Percentiles rank a stretch among this genome's conserved stretches.
Conservation (phyloP, 1,139 yeast species). For the Suhomyces bolitotheri region DNA sequence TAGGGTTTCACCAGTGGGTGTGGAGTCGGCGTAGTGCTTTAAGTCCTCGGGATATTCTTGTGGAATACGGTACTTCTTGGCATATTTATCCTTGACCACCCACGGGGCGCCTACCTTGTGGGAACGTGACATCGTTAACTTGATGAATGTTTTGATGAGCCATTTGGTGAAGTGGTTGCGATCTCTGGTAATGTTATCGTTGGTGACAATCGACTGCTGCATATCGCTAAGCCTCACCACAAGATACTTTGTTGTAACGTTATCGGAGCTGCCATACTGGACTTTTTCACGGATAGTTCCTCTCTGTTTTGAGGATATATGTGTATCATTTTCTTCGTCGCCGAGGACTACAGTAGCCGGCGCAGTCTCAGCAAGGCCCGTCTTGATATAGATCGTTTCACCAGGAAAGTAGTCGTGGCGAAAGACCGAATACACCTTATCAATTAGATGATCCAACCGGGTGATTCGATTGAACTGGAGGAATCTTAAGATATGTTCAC, state of each 20-base stretch:
- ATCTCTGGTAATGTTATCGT: conserved; percentile 74
- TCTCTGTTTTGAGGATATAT: conserved; percentile 28
- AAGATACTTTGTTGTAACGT: conserved; percentile 59
- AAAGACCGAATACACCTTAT: conserved; percentile 73
- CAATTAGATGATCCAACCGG: conserved; percentile 83
- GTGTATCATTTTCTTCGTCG: conserved; percentile 12
- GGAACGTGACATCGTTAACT: conserved; percentile 79
- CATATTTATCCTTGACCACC: conserved; percentile 84
- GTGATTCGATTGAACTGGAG: conserved; percentile 84
- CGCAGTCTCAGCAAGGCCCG: background rate
- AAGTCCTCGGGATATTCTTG: conserved; percentile 57
- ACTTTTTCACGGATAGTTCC: conserved; percentile 49
- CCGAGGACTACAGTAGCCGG: background rate
- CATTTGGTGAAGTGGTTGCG: conserved; percentile 87
- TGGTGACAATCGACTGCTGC: conserved; percentile 69
- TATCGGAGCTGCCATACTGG: conserved; percentile 57
- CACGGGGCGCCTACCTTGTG: conserved; percentile 93
- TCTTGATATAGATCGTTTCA: conserved; percentile 68
- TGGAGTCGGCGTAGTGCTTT: conserved; percentile 40
- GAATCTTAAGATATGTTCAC: conserved; percentile 84
- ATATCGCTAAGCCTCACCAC: conserved; percentile 54
- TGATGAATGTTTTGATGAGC: conserved; percentile 84
- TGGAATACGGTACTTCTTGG: conserved; percentile 59
- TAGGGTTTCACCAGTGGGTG: conserved; percentile 40
- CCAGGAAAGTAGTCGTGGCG: conserved; percentile 91